phyloP scores from a whole-genome alignment of 1,284 basidiomycete genomes.

The Ganoderma meredithae region DNA sequence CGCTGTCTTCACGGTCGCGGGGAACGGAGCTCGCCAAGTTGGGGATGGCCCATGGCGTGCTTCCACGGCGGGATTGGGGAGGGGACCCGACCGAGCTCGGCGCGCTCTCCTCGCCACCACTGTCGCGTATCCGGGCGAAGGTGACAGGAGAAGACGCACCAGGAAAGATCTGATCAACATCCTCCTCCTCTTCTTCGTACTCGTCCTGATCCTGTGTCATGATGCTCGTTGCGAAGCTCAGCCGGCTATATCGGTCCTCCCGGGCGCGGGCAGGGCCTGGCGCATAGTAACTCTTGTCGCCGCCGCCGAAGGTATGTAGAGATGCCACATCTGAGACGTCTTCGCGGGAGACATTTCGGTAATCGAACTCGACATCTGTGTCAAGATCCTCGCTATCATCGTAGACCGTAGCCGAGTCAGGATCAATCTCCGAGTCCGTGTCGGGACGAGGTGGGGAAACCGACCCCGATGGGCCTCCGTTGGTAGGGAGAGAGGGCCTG shows the following conservation, averaged over 20 bases:
- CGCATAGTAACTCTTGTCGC: conserved; percentile 33
- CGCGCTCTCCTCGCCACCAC: conserved; percentile 27
- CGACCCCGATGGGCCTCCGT: conserved; percentile 35
- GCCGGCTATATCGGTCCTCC: conserved; percentile 46
- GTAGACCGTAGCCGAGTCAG: conserved; percentile 30
- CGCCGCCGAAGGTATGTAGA: conserved; percentile 55
- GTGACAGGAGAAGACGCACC: conserved; percentile 37
- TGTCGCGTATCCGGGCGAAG: conserved; percentile 33
- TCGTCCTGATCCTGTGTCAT: conserved; percentile 44
- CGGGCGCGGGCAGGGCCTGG: conserved; percentile 13
- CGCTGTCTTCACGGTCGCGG: conserved; percentile 40
- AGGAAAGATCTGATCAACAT: conserved; percentile 40
- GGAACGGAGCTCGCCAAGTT: conserved; percentile 13
- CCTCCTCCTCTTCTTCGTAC: conserved; percentile 45
- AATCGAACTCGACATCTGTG: conserved; percentile 48
- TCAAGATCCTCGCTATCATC: conserved; percentile 42
- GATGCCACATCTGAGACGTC: conserved; percentile 54
- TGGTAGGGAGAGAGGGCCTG: conserved; percentile 53
- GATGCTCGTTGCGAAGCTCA: conserved; percentile 17
- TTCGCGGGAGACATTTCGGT: conserved; percentile 32
- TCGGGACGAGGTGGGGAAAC: conserved; percentile 24
- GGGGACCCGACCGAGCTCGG: conserved; percentile 27
- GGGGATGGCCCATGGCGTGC: conserved; percentile 38
- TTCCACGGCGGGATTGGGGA: conserved; percentile 32
- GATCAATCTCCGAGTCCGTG: conserved; percentile 32